Evolutionary conservation across 108 stramenopile genomes (phyloP).

Genomic region (Cyclotella cryptica): DNA sequence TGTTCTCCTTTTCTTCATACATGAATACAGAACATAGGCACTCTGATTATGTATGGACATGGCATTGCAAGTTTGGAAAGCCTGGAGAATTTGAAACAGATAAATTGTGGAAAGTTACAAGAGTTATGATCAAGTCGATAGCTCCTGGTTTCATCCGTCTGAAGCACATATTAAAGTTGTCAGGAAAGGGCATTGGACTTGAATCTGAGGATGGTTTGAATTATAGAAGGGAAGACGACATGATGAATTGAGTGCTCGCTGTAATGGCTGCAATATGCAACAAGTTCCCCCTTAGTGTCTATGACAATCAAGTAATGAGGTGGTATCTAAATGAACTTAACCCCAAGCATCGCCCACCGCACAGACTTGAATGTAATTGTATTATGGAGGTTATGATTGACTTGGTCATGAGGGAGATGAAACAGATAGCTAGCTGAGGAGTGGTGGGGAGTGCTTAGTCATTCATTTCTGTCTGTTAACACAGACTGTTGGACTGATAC

Average conservation of each 20-base stretch:
- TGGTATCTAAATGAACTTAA: too few relatives aligned
- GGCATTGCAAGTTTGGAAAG: too few relatives aligned
- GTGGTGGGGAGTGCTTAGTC: neutral
- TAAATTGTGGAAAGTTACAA: constrained; percentile 2
- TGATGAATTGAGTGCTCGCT: neutral
- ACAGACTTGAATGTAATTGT: too few relatives aligned
- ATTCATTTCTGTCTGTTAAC: neutral
- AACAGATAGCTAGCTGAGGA: neutral
- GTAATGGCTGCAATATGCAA: neutral
- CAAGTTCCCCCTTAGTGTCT: constrained; percentile 2
- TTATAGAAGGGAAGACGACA: neutral
- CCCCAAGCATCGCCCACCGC: too few relatives aligned
- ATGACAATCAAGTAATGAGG: neutral
- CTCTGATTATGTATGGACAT: too few relatives aligned
- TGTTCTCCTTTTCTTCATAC: too few relatives aligned
- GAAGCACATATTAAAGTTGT: neutral
- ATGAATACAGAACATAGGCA: too few relatives aligned
- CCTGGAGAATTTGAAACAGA: too few relatives aligned
- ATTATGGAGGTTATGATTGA: too few relatives aligned
- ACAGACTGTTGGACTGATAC: constrained; percentile 18
- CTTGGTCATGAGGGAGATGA: neutral
- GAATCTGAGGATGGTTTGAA: neutral
- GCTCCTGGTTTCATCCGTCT: neutral
- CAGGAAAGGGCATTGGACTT: too few relatives aligned
- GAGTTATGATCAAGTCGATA: neutral